A percentile compares a stretch with the other conserved stretches of the same genome.
phyloP scores from a whole-genome alignment of 306 rosid genomes.

The Urtica urens region DNA sequence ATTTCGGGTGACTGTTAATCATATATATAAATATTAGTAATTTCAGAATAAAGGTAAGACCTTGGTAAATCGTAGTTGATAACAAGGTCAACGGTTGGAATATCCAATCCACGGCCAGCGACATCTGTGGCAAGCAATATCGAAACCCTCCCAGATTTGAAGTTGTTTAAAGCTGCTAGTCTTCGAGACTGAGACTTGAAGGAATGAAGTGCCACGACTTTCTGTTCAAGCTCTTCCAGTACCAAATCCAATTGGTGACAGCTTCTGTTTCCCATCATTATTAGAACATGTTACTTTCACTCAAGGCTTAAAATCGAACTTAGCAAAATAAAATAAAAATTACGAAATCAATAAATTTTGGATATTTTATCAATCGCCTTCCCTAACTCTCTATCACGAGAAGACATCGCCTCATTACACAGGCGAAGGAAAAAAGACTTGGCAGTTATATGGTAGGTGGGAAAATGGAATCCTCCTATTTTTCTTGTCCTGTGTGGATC shows the following conservation, averaged over 20 bases:
- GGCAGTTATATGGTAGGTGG: too few species aligned
- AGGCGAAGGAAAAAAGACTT: too few species aligned
- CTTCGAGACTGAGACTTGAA: slow-evolving; percentile 67
- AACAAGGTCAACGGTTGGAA: slow-evolving; percentile 84
- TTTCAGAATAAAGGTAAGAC: slow-evolving; percentile 23
- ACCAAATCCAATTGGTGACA: slow-evolving; percentile 65
- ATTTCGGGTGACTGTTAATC: too few species aligned
- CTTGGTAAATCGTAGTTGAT: slow-evolving; percentile 86
- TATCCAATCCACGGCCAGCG: slow-evolving; percentile 88
- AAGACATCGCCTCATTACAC: too few species aligned
- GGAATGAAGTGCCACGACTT: slow-evolving; percentile 63
- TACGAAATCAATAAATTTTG: too few species aligned
- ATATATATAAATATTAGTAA: slow-evolving; percentile 11
- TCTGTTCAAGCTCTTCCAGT: slow-evolving; percentile 74
- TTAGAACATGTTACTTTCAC: too few species aligned
- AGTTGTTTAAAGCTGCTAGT: slow-evolving; percentile 63
- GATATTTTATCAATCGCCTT: too few species aligned
- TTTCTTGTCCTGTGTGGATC: too few species aligned
- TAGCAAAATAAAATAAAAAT: too few species aligned
- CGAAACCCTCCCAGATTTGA: slow-evolving; percentile 77
- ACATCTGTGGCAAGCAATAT: slow-evolving; percentile 85
- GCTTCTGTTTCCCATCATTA: slow-evolving; percentile 35
- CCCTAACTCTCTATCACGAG: too few species aligned
- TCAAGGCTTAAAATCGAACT: too few species aligned
- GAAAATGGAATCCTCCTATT: too few species aligned